phyloP scores from a whole-genome alignment of 306 rosid species.

The Pterocarpus macrocarpus region DNA sequence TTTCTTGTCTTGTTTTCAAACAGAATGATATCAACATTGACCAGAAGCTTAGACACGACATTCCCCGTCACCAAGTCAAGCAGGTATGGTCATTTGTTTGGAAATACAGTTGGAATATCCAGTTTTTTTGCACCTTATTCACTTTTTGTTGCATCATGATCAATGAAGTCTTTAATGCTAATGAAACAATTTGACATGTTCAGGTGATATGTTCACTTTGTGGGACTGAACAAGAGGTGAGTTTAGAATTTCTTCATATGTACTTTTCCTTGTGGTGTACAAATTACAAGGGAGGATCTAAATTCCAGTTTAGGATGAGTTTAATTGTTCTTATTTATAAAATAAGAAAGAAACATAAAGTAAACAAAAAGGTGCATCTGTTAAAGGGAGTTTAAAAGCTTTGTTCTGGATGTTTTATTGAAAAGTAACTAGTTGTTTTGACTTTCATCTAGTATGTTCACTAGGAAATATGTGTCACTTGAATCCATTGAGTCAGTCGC shows the following conservation, averaged over 20 bases:
- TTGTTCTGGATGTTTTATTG: conserved; percentile 18
- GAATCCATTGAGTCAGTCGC: neutral
- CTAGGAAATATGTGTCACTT: neutral
- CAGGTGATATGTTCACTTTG: conserved; percentile 91
- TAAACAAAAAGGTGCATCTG: conserved; percentile 21
- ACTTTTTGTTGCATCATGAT: neutral
- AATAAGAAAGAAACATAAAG: conserved; percentile 1
- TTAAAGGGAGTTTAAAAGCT: neutral
- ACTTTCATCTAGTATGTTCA: conserved; percentile 1
- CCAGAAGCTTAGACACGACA: conserved; percentile 74
- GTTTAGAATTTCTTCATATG: conserved; percentile 42
- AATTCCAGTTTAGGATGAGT: conserved; percentile 1
- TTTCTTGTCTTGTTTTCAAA: neutral
- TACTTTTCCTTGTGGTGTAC: neutral
- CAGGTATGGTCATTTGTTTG: conserved; percentile 54
- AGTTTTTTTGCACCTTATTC: neutral
- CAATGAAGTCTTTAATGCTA: conserved; percentile 31
- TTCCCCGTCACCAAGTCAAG: conserved; percentile 79
- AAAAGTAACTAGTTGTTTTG: neutral
- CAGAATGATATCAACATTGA: conserved; percentile 77
- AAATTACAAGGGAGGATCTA: conserved; percentile 19
- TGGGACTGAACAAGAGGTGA: conserved; percentile 87
- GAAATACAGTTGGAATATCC: neutral
- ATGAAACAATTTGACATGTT: conserved; percentile 36
- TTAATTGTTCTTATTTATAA: conserved; percentile 13